Conservation (phyloP, 306 rosid genomes). For the Argentina anserina region DNA sequence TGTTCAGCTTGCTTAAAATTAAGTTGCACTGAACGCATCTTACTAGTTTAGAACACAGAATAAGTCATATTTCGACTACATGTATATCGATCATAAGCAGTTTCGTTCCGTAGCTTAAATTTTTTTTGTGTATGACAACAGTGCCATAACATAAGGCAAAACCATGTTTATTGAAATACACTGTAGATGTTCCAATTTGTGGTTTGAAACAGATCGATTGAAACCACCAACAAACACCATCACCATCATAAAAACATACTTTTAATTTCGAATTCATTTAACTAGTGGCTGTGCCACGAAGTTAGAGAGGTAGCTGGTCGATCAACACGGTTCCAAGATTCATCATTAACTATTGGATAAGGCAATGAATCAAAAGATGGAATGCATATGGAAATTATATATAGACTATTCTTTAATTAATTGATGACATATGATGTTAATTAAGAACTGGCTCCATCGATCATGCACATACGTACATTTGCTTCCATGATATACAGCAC, state of each 20-base stretch:
- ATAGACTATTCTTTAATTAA: neutral
- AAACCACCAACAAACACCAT: neutral
- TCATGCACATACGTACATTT: slow-evolving; percentile 19
- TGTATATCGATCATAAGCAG: neutral
- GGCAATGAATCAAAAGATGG: neutral
- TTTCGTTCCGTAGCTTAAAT: too few species aligned
- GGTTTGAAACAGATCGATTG: neutral
- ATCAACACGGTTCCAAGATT: neutral
- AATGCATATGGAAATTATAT: neutral
- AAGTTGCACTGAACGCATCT: neutral
- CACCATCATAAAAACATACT: neutral
- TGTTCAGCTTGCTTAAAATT: neutral
- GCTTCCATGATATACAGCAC: slow-evolving; percentile 16
- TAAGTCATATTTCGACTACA: neutral
- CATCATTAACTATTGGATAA: neutral
- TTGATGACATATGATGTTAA: neutral
- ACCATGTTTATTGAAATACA: neutral
- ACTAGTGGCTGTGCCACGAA: neutral
- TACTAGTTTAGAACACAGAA: neutral
- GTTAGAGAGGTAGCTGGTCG: neutral
- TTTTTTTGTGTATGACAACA: too few species aligned
- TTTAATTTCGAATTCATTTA: neutral
- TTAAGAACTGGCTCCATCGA: slow-evolving; percentile 1
- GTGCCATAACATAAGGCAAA: too few species aligned
- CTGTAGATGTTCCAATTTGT: neutral